These are phyloP conservation scores for Trametes elegans DNA, from an alignment of 768 basidiomycete species.

Conservation along the genomic window DNA sequence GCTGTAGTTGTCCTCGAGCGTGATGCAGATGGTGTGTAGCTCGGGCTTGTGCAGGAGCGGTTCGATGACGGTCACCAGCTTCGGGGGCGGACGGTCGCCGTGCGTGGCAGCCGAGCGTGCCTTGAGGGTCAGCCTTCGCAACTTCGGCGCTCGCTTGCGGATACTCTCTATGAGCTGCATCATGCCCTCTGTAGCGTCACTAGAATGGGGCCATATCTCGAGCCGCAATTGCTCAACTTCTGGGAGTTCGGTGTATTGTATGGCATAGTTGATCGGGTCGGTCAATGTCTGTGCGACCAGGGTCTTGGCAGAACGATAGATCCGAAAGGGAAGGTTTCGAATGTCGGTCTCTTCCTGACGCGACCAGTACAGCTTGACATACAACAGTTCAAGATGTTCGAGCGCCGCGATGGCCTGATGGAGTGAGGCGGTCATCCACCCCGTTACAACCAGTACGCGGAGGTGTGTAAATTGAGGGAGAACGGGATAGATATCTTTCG, in stretches of 20 bases:
- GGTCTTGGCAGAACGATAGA: not conserved
- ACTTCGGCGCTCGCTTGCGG: not conserved
- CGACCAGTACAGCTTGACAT: slow-evolving; percentile 9
- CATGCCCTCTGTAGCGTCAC: slow-evolving; percentile 5
- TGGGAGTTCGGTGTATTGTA: not conserved
- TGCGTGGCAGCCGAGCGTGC: not conserved
- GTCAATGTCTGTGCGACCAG: not conserved
- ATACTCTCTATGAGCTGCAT: not conserved
- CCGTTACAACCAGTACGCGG: slow-evolving; percentile 1
- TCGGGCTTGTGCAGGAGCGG: not conserved
- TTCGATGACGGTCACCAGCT: not conserved
- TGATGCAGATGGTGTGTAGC: not conserved
- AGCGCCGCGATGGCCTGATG: not conserved
- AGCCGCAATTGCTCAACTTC: not conserved
- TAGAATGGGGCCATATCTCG: slow-evolving; percentile 9
- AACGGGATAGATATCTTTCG: not conserved
- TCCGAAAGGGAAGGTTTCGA: not conserved
- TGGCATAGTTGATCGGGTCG: not conserved
- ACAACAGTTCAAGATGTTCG: not conserved
- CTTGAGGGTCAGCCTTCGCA: not conserved
- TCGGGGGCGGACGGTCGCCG: slow-evolving; percentile 3
- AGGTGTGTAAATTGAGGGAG: slow-evolving; percentile 1
- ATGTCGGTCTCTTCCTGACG: not conserved
- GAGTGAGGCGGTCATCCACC: slow-evolving; percentile 8
- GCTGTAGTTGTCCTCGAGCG: slow-evolving; percentile 1